Evolutionary conservation across 495 filamentous ascomycete species (phyloP).

Genomic region (Hypoxylon perforatum): DNA sequence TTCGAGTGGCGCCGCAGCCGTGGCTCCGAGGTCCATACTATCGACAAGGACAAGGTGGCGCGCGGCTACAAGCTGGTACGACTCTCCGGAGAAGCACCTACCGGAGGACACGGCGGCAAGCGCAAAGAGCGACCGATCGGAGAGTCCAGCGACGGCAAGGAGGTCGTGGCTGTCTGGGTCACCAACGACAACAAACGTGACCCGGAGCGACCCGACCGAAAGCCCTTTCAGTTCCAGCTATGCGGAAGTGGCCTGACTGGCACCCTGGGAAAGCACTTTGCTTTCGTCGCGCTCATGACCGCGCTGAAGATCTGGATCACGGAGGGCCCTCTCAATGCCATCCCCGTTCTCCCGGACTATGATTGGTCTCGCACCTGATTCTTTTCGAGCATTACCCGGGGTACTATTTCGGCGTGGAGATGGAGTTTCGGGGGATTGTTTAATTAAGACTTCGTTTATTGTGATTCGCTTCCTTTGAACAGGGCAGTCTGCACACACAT

Average conservation of each 20-base stretch:
- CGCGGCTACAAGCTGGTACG: not conserved
- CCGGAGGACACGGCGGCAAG: not conserved
- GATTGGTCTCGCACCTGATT: no score
- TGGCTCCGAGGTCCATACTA: not conserved
- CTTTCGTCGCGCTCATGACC: not conserved
- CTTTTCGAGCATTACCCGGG: no score
- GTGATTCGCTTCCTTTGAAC: no score
- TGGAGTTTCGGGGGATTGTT: no score
- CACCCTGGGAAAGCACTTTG: not conserved
- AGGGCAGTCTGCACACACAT: no score
- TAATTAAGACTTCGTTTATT: no score
- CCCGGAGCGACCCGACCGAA: not conserved
- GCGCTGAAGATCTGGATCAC: not conserved
- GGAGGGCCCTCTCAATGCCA: no score
- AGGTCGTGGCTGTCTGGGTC: not conserved
- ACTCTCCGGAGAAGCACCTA: not conserved
- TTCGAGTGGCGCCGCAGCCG: constrained; percentile 1
- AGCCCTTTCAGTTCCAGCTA: not conserved
- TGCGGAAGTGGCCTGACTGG: not conserved
- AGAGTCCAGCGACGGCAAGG: not conserved
- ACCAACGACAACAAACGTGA: not conserved
- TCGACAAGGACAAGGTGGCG: no score
- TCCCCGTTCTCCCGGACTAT: no score
- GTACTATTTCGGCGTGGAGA: no score
- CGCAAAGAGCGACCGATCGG: not conserved